phyloP scores from a whole-genome alignment of 768 basidiomycete species.

The Boletellus emodensis region DNA sequence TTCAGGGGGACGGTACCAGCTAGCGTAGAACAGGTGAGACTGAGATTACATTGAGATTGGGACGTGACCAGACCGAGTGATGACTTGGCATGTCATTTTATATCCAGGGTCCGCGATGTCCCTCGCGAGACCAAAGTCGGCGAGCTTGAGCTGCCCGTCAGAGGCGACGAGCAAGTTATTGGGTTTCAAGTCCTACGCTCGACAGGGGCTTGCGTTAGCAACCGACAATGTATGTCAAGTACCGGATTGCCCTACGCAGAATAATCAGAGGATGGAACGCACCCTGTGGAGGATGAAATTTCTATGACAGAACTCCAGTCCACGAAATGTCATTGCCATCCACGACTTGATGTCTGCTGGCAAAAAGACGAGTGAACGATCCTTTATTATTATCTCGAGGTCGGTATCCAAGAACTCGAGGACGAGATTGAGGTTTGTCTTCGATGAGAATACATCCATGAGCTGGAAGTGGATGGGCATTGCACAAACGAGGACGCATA shows the following conservation, averaged over 20 bases:
- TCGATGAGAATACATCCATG: slow-evolving; percentile 93
- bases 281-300: slow-evolving; percentile 94
- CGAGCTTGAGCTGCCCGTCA: slow-evolving; percentile 90
- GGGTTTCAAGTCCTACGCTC: slow-evolving; percentile 86
- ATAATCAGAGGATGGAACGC: slow-evolving; percentile 25
- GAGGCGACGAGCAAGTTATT: slow-evolving; percentile 95
- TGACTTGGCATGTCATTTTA: slow-evolving; percentile 98
- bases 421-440: slow-evolving; percentile 95
- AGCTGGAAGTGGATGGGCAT: slow-evolving; percentile 49
- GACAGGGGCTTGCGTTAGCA: slow-evolving; percentile 7
- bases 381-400: slow-evolving; percentile 95
- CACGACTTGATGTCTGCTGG: slow-evolving; percentile 97
- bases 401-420: slow-evolving; percentile 96
- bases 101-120: slow-evolving; percentile 94
- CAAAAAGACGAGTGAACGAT: slow-evolving; percentile 85
- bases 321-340: slow-evolving; percentile 98
- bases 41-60: slow-evolving; percentile 1
- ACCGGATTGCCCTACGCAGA: slow-evolving; percentile 8
- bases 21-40: slow-evolving; percentile 28
- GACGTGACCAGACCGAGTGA: slow-evolving; percentile 68
- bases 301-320: slow-evolving; percentile 96
- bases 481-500: neutral
- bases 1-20: slow-evolving; percentile 98
- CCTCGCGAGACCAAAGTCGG: slow-evolving; percentile 97
- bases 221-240: slow-evolving; percentile 1